These are phyloP conservation scores for Yarrowia bubula DNA, from an alignment of 805 yeast species.

Conservation along the genomic window DNA sequence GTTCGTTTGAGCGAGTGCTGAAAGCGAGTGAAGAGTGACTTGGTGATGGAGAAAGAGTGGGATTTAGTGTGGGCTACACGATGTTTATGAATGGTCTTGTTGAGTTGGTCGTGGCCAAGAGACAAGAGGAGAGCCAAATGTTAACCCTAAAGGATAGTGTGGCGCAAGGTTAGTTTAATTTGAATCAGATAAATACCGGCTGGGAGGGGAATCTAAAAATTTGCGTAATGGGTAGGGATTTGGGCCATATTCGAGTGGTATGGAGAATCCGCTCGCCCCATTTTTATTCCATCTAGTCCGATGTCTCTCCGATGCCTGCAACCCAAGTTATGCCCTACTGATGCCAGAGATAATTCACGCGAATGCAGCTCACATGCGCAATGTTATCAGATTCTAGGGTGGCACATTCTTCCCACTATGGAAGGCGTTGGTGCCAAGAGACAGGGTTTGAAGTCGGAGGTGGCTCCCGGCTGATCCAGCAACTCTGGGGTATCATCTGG, in stretches of 20 bases:
- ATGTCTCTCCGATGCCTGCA: background rate
- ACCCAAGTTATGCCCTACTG: background rate
- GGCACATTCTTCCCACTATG: background rate
- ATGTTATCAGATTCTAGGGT: conserved; percentile 12
- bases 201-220: background rate
- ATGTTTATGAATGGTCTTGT: background rate
- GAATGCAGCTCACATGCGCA: conserved; percentile 4
- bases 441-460: background rate
- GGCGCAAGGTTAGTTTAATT: background rate
- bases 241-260: too few species aligned
- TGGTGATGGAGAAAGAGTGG: too few species aligned
- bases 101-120: background rate
- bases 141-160: background rate
- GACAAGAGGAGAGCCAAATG: background rate
- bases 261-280: background rate
- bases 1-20: background rate
- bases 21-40: background rate
- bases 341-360: background rate
- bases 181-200: background rate
- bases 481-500: too few species aligned
- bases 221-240: too few species aligned
- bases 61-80: background rate
- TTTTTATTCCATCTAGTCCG: background rate
- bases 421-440: background rate
- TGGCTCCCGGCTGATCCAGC: background rate